A percentile compares a stretch with the other conserved stretches of the same genome.
Evolutionary conservation across 305 asterid genomes (phyloP).

Genomic region (Fraxinus sp.): DNA sequence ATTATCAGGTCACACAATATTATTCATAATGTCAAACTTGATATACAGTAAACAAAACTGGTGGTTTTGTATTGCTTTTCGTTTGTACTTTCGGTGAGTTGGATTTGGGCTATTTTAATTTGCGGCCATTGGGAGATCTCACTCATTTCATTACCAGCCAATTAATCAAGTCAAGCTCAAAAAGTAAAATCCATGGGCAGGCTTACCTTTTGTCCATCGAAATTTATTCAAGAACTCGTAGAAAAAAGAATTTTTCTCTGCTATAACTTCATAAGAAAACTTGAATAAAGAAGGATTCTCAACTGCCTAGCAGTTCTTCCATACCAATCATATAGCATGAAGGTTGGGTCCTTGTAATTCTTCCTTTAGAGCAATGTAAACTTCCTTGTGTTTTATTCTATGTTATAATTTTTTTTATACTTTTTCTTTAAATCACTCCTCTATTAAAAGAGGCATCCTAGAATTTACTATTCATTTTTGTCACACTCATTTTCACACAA

Average conservation of each 20-base stretch:
- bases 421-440: not conserved
- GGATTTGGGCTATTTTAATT: not conserved
- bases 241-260: no score
- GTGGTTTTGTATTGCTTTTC: not conserved
- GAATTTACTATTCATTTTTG: no score
- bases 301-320: not conserved
- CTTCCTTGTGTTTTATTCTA: not conserved
- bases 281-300: not conserved
- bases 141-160: not conserved
- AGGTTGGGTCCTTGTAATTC: not conserved
- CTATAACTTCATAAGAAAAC: not conserved
- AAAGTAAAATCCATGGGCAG: not conserved
- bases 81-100: not conserved
- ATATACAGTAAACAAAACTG: no score
- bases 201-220: not conserved
- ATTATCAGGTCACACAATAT: no score
- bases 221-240: not conserved
- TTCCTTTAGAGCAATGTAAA: not conserved
- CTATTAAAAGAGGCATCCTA: no score
- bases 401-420: not conserved
- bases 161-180: not conserved
- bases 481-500: no score
- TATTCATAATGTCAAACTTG: no score
- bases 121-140: not conserved
- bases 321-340: not conserved